Evolutionary conservation across 2,329 filamentous ascomycete genomes (phyloP), one percentile per base, ranked within the genome.

Genomic region (Cercospora sp.): DNA sequence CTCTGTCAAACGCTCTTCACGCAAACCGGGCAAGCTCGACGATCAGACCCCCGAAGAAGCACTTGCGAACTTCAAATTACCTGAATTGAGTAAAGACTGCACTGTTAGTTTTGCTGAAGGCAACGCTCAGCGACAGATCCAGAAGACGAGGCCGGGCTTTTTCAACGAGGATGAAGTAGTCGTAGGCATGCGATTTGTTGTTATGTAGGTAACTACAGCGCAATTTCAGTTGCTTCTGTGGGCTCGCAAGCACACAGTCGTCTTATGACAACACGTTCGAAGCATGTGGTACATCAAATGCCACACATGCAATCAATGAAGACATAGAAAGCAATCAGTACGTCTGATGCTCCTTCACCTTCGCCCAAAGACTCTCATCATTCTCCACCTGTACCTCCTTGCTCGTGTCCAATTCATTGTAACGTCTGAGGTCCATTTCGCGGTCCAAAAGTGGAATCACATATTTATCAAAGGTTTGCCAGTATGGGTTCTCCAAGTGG

Each of bases 381-480:
- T 71, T 71, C 74, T 79, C 78, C 4, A 79, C 77, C 16, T 68
- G 68, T 16, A 79, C 75, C 65, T 75, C 70, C 68, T 83, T 81
- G 71, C 79, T 83, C 7, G 85, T 87, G 70, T 90, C 87, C 36
- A 64, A 28, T 79, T 93, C 90, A 77, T 91, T 87, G 71, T 87
- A 85, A 57, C 90, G 82, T 64, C 89, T 82, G 69, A 92, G 78
- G 77, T 92, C 90, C 89, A 92, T 92, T 8, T 86, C 84, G 76
- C 84, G 85, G 72, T 88, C 89, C 61, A 93, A 80, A 67, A 92
- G 76, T 2, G 90, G 90, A 59, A 88, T 82, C 31, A 92, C 90
- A 74, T 91, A 92, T 5, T 89, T 88, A 77, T 92, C 90, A 74
- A 92, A 92, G 0, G 90, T 91, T 82, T 91, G 86, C 89, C 89